Conservation (phyloP, 495 filamentous ascomycete genomes). For the Glarea lozoyensis region DNA sequence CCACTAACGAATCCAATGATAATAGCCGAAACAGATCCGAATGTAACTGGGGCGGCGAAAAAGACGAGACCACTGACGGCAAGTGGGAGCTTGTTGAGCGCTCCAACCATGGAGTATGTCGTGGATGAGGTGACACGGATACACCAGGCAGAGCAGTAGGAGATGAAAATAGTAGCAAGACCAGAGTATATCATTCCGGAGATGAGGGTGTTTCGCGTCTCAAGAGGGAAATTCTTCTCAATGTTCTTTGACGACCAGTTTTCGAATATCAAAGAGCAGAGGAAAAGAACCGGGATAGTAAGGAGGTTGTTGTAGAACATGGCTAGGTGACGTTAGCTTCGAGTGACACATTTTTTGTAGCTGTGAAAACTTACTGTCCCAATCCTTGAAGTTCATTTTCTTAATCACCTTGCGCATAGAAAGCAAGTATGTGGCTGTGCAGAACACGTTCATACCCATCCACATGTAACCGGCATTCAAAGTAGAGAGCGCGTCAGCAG, state of each 20-base stretch:
- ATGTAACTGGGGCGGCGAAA: constrained; percentile 90
- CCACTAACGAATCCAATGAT: constrained; percentile 82
- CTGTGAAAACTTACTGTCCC: constrained; percentile 69
- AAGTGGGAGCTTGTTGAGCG: constrained; percentile 95
- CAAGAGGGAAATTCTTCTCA: constrained; percentile 74
- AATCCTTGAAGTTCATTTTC: constrained; percentile 99
- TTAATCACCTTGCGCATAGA: constrained; percentile 98
- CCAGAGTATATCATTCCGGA: constrained; percentile 92
- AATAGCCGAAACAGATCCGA: constrained; percentile 85
- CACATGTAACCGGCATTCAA: constrained; percentile 94
- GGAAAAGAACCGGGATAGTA: constrained; percentile 84
- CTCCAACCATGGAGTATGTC: constrained; percentile 97
- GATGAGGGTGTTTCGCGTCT: constrained; percentile 63
- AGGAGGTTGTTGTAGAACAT: constrained; percentile 99
- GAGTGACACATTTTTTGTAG: constrained; percentile 23
- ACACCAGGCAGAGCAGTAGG: constrained; percentile 97
- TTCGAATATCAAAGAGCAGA: constrained; percentile 75
- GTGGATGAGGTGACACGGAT: constrained; percentile 94
- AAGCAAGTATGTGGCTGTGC: constrained; percentile 82
- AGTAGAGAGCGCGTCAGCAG: constrained; percentile 71
- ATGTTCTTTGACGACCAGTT: constrained; percentile 89
- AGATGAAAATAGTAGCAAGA: constrained; percentile 92
- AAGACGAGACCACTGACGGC: constrained; percentile 86
- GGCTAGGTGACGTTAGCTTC: constrained; percentile 40
- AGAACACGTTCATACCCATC: constrained; percentile 98